A percentile compares a stretch with the other conserved stretches of the same genome.
These are phyloP conservation scores for Aphanomyces astaci DNA, from an alignment of 352 stramenopile genomes.

Conservation along the genomic window DNA sequence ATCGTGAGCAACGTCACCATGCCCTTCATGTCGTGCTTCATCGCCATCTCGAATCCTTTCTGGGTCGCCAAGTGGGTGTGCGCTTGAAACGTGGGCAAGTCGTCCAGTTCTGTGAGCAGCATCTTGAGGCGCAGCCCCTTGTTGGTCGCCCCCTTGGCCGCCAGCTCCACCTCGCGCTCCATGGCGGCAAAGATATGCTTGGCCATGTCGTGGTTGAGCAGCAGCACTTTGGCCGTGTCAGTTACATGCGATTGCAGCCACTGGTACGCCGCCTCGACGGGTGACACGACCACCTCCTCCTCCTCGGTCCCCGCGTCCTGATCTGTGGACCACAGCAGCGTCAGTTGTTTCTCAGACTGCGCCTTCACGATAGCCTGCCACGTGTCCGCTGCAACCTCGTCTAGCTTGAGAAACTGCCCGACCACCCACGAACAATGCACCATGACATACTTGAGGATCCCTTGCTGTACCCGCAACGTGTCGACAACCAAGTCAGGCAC, in stretches of 20 bases:
- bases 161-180: slow-evolving; percentile 41
- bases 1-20: slow-evolving; percentile 41
- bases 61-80: slow-evolving; percentile 49
- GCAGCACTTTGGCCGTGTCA: slow-evolving; percentile 43
- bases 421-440: slow-evolving; percentile 53
- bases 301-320: slow-evolving; percentile 13
- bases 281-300: not conserved
- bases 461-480: slow-evolving; percentile 47
- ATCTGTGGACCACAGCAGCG: slow-evolving; percentile 44
- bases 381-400: slow-evolving; percentile 45
- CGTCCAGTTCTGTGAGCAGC: slow-evolving; percentile 52
- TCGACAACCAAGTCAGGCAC: slow-evolving; percentile 50
- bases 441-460: slow-evolving; percentile 63
- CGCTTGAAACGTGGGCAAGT: slow-evolving; percentile 50
- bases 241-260: slow-evolving; percentile 52
- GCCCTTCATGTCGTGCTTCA: slow-evolving; percentile 50
- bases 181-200: slow-evolving; percentile 61
- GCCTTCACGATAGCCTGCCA: slow-evolving; percentile 39
- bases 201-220: slow-evolving; percentile 46
- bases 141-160: slow-evolving; percentile 23
- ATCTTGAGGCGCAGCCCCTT: slow-evolving; percentile 32
- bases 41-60: slow-evolving; percentile 41
- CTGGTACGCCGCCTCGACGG: slow-evolving; percentile 26
- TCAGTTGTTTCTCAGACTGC: slow-evolving; percentile 45
- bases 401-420: slow-evolving; percentile 58